Conservation (phyloP, 805 yeast species). For the Lachancea meyersii region DNA sequence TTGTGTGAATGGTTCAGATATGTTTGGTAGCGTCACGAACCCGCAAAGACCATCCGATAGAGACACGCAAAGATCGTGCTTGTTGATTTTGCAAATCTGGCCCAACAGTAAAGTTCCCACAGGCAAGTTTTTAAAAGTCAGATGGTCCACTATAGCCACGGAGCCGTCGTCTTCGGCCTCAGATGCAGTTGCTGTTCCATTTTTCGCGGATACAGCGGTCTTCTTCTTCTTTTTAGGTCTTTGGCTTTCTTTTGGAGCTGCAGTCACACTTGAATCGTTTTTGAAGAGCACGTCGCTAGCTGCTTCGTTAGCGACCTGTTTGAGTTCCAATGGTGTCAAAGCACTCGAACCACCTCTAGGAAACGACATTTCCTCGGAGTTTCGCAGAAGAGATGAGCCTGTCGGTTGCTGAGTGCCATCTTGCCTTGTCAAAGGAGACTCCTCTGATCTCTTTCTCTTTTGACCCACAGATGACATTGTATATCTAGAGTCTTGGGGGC, state of each 20-base stretch:
- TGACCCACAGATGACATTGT: conserved; percentile 11
- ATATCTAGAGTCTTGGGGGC: background rate
- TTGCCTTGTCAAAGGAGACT: conserved; percentile 37
- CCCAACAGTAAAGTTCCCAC: conserved; percentile 77
- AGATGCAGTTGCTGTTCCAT: conserved; percentile 16
- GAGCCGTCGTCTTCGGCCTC: conserved; percentile 28
- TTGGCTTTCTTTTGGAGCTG: conserved; percentile 15
- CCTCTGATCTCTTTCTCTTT: conserved; percentile 47
- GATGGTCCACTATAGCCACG: conserved; percentile 50
- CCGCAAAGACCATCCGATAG: conserved; percentile 80
- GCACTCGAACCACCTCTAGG: conserved; percentile 95
- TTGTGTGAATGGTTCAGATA: conserved; percentile 57
- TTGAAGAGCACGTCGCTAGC: conserved; percentile 72
- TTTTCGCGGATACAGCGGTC: conserved; percentile 23
- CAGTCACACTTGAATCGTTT: conserved; percentile 14
- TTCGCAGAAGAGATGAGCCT: conserved; percentile 33
- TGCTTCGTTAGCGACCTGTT: conserved; percentile 89
- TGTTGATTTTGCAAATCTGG: conserved; percentile 56
- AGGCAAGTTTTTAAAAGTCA: conserved; percentile 54
- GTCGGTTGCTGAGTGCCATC: conserved; percentile 37
- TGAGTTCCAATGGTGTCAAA: conserved; percentile 82
- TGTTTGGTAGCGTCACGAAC: conserved; percentile 63
- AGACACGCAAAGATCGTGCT: conserved; percentile 59
- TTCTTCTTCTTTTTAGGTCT: conserved; percentile 41
- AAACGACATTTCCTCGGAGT: conserved; percentile 44